Percentiles rank a stretch among this genome's conserved stretches.
Evolutionary conservation across 352 stramenopile genomes (phyloP).

Genomic region (Phytopythium montanum): DNA sequence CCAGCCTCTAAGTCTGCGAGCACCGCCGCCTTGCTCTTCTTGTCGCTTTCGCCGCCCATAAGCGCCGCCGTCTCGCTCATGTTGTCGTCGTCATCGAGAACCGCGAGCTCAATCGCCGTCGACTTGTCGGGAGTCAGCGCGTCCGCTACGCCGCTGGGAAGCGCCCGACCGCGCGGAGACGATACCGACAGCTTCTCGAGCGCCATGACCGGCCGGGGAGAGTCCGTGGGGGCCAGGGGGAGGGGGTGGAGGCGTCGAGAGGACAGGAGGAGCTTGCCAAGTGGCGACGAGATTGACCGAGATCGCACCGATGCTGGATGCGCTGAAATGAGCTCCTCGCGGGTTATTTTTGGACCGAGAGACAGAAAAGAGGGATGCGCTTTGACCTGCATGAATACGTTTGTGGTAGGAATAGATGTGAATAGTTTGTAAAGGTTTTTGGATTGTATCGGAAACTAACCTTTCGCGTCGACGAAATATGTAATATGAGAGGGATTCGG

Average conservation of each 20-base stretch:
- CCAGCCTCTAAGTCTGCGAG: slow-evolving; percentile 13
- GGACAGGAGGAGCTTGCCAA: background rate
- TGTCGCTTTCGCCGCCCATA: background rate
- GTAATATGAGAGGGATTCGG: too few relatives aligned
- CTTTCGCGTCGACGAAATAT: too few relatives aligned
- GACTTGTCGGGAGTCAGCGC: background rate
- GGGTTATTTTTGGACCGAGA: too few relatives aligned
- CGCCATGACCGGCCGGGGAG: background rate
- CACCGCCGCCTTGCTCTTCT: slow-evolving; percentile 6
- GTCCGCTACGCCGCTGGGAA: background rate
- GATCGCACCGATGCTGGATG: too few relatives aligned
- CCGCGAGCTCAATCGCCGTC: background rate
- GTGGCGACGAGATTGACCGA: background rate
- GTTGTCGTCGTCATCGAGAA: background rate
- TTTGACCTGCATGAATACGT: too few relatives aligned
- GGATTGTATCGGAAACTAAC: too few relatives aligned
- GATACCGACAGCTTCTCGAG: slow-evolving; percentile 3
- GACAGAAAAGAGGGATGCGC: too few relatives aligned
- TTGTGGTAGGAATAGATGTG: too few relatives aligned
- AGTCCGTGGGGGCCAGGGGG: background rate
- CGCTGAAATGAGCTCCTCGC: too few relatives aligned
- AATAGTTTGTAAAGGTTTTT: too few relatives aligned
- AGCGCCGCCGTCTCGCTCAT: slow-evolving; percentile 1
- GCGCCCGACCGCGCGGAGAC: slow-evolving; percentile 1
- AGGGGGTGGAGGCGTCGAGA: background rate